Evolutionary conservation across 495 filamentous ascomycete species (phyloP), one percentile per base, ranked within the genome.

Genomic region (Annulohypoxylon moriforme): DNA sequence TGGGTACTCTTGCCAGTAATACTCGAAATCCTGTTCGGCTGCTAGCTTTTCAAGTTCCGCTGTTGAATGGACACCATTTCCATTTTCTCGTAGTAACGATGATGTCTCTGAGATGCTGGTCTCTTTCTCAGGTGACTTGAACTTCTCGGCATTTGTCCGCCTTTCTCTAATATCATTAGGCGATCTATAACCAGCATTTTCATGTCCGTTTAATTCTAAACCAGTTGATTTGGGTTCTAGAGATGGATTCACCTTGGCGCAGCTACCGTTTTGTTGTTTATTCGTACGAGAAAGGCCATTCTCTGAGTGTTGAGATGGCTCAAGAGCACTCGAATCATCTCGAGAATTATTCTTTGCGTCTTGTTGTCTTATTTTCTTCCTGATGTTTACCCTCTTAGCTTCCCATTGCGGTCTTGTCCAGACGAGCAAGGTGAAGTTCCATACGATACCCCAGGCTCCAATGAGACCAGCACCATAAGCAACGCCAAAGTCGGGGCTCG

Each of bases 1-100:
- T 4, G 94, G 94, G 73, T 91, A 96, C 1, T 88, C 70, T 73
- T 97, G 89, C 93, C 93, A 97, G 77, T 83, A 83, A 62, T 87
- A 84, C 49, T 87, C 86, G 31, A 76, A 76, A 24, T 77, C 75
- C 6, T 74, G 69, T 20, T 72, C 63, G 7, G 59, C 65, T 31
- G 68, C 64, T 20, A 73, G 59, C 36, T 61, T 64, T 4, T 68
- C 36, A 8, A 68, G 46, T 8, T 64, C 11, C n/a, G 7, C 11
- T 18, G 16, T 10, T 63, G 44, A 5, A 36, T 50, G 49, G 42
- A 36, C 31, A 10, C 33, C n/a, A 27, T 33, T 64, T 46, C 44
- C 31, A 44, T 47, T 44, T 40, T 46, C 11, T 27, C 42, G 52
- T 38, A 63, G 53, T 34, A 59, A 38, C 13, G 53, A 57, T 52